A percentile compares a stretch with the other conserved stretches of the same genome.
phyloP scores from a whole-genome alignment of 768 basidiomycete species.

The Boletales sp. region DNA sequence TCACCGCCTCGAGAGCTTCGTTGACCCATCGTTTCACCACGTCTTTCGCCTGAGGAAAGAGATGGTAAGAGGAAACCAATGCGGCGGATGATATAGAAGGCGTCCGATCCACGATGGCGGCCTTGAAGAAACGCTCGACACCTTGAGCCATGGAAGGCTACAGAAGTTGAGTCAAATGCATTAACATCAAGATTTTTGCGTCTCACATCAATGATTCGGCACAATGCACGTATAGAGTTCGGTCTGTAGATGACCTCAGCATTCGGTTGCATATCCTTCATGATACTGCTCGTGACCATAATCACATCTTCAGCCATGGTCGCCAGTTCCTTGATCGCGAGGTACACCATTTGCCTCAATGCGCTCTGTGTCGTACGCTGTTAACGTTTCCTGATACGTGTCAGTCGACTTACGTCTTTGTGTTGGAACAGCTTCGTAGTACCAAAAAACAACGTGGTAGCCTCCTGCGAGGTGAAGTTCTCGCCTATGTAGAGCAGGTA shows the following conservation, averaged over 20 bases:
- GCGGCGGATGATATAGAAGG: slow-evolving; percentile 95
- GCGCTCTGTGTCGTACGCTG: slow-evolving; percentile 59
- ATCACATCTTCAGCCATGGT: slow-evolving; percentile 97
- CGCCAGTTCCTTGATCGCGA: slow-evolving; percentile 97
- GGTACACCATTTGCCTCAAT: slow-evolving; percentile 95
- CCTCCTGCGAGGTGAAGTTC: slow-evolving; percentile 91
- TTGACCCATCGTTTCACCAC: slow-evolving; percentile 99
- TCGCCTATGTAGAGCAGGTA: slow-evolving; percentile 97
- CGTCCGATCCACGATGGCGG: slow-evolving; percentile 96
- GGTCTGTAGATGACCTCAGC: slow-evolving; percentile 98
- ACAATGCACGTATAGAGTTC: slow-evolving; percentile 94
- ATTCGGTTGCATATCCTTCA: slow-evolving; percentile 99
- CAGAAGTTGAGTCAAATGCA: slow-evolving; percentile 1
- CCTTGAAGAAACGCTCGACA: slow-evolving; percentile 98
- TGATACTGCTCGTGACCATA: slow-evolving; percentile 98
- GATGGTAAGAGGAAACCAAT: slow-evolving; percentile 94
- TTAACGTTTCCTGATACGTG: not conserved
- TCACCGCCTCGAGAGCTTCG: slow-evolving; percentile 95
- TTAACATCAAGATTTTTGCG: slow-evolving; percentile 34
- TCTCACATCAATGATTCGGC: slow-evolving; percentile 94
- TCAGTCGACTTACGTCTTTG: slow-evolving; percentile 78
- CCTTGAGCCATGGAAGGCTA: slow-evolving; percentile 99
- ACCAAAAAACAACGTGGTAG: slow-evolving; percentile 97
- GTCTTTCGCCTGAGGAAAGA: slow-evolving; percentile 90
- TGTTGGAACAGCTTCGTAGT: slow-evolving; percentile 99